Evolutionary conservation across 1,284 basidiomycete genomes (phyloP).

Genomic region (Irpex sp.): DNA sequence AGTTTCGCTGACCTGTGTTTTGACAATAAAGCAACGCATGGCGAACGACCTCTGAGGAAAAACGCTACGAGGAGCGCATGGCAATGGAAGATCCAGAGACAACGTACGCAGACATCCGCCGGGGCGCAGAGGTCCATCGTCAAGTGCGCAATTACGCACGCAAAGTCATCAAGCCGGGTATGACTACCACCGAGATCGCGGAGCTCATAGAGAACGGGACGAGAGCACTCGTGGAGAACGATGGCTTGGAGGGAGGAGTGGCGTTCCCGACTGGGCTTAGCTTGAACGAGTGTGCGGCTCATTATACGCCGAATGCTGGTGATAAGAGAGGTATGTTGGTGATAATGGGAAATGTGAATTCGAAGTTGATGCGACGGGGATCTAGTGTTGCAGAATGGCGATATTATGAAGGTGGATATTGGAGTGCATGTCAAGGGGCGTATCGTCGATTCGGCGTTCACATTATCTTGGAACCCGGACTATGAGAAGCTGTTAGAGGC

Average conservation of each 20-base stretch:
- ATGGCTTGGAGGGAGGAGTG: slow-evolving; percentile 82
- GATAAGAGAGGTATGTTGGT: slow-evolving; percentile 73
- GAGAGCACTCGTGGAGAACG: slow-evolving; percentile 87
- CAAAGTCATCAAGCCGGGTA: slow-evolving; percentile 86
- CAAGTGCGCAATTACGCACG: slow-evolving; percentile 86
- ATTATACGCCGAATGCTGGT: slow-evolving; percentile 95
- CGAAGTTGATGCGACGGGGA: slow-evolving; percentile 6
- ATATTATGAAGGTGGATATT: slow-evolving; percentile 97
- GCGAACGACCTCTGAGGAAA: slow-evolving; percentile 90
- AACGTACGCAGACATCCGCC: slow-evolving; percentile 88
- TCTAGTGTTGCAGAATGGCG: slow-evolving; percentile 75
- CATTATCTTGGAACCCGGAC: slow-evolving; percentile 84
- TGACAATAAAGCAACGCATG: slow-evolving; percentile 64
- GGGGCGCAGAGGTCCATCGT: slow-evolving; percentile 94
- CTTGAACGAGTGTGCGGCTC: slow-evolving; percentile 93
- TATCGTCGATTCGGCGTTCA: slow-evolving; percentile 96
- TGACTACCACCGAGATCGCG: slow-evolving; percentile 94
- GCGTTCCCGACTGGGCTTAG: slow-evolving; percentile 98
- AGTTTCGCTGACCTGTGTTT: too few relatives aligned
- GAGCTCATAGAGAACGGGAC: slow-evolving; percentile 92
- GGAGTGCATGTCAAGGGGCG: slow-evolving; percentile 96
- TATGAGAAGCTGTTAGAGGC: slow-evolving; percentile 90
- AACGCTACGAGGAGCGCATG: slow-evolving; percentile 77
- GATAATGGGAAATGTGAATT: too few relatives aligned
- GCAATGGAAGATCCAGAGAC: slow-evolving; percentile 75